Evolutionary conservation across 345 rosid species (phyloP), one percentile per base, ranked within the genome.

Genomic region (Odontarrhena argentea): DNA sequence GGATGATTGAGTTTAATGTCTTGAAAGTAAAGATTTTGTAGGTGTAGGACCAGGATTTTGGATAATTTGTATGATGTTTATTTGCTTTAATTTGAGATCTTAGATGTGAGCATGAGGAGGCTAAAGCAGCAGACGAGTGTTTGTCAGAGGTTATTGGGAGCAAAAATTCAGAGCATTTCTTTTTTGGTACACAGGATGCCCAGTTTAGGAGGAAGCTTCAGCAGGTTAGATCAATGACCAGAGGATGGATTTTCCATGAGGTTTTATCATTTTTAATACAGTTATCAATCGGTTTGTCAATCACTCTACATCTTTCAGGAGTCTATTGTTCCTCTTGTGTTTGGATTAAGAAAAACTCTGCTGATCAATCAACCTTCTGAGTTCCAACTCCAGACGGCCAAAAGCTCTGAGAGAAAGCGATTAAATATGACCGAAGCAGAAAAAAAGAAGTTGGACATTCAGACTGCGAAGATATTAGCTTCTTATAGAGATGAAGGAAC

Each of bases 171-270:
- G 93, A 88, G 60, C 96, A 94, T 67, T 94, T 91, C 75, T 87
- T 88, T 68, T 82, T 91, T 70, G 97, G 93, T 36, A 79, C 96
- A 38, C 99, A 91, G 80, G 96, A 91, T 10, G 80, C 76, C 13
- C 84, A 79, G 30, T 71, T 94, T 65, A 83, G 96, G 49, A 84
- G 61, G 65, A 86, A 84, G 79, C 80, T 94, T 60, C 84, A 74
- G 68, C 78, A 81, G 95, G 96, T 87, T 62, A 32, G 77, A 76
- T 11, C 41, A 1, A 66, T 44, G 38, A 44, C 15, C 54, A 38
- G 35, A 35, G 38, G 28, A 22, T 52, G n/a, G 46, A 28, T 59
- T 54, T 8, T 43, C 7, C 22, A 10, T 47, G 34, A 32, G 61
- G 44, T 10, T 11, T 59, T 18, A 37, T 11, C 14, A 8, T 15